Evolutionary conservation across 2,329 filamentous ascomycete species (phyloP), one percentile per base, ranked within the genome.

Genomic region (Trichoderma semiorbis): DNA sequence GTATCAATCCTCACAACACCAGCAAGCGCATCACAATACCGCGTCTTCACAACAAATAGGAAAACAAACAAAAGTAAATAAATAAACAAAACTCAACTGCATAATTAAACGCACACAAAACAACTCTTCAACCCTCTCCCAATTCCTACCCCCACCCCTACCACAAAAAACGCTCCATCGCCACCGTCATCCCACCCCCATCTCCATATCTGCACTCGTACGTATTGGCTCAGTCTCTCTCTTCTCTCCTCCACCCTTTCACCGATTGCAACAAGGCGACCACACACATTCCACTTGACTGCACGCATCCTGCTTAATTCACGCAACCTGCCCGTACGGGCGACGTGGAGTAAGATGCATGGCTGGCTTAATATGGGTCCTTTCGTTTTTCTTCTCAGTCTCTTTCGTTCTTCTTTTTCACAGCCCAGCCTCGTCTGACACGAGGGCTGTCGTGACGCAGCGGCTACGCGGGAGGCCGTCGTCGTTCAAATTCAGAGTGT

Each of bases 371-470:
- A 70, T 53, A 55, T 55, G 30, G 30, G 32, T 50, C 30, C 14
- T 10, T 18, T 14, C 18, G n/a, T 57, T 86, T 24, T 50, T 26
- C 16, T 26, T 26, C n/a, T 43, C 18, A 43, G 16, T 26, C 28
- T 28, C n/a, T 53, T 7, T 66, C 6, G 18, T 34, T 53, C 11
- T 12, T 65, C 8, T 16, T n/a, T 32, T 74, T 85, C 26, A 24
- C 26, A 28, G 34, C 53, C 53, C 64, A 67, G 64, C 67, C 57
- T 69, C 39, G 43, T 30, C 32, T 43, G 28, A 69, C 57, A n/a
- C 57, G 21, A 53, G 11, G 28, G 4, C 7, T 11, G 16, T 69
- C 21, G 36, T 36, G 3, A 61, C 64, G 43, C 43, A 21, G 43
- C 43, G n/a, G 43, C 2, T 50, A 50, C 43, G 28, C 57, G 39